These are phyloP conservation scores for Lathyrus aphaca DNA, from an alignment of 306 rosid genomes.

Conservation along the genomic window DNA sequence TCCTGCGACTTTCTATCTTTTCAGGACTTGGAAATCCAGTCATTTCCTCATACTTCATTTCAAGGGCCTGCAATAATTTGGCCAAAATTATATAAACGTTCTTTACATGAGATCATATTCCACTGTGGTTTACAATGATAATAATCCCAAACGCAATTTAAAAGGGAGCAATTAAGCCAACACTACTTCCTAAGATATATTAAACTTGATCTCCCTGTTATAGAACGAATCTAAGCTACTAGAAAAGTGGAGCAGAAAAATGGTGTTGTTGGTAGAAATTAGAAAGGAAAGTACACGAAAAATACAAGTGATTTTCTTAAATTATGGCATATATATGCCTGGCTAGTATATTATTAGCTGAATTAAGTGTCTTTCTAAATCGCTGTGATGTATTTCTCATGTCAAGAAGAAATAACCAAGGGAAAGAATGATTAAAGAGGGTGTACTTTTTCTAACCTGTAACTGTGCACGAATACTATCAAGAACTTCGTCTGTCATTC, in stretches of 20 bases:
- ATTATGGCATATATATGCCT: conserved; percentile 10
- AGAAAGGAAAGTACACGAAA: not conserved
- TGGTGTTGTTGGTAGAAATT: not conserved
- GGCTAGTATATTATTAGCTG: not conserved
- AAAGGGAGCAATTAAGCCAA: not conserved
- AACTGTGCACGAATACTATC: conserved; percentile 60
- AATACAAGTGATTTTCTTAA: conserved; percentile 14
- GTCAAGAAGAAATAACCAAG: not conserved
- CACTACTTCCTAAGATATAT: conserved; percentile 1
- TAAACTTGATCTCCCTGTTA: not conserved
- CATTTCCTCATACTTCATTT: conserved; percentile 66
- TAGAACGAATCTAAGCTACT: not conserved
- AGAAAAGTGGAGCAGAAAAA: not conserved
- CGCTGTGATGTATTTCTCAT: conserved; percentile 11
- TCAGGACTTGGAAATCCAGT: conserved; percentile 83
- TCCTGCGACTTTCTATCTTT: conserved; percentile 59
- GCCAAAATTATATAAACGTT: not conserved
- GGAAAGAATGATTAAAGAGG: conserved; percentile 24
- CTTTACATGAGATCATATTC: conserved; percentile 4
- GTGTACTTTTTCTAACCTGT: conserved; percentile 55
- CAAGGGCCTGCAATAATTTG: conserved; percentile 64
- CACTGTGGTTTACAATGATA: not conserved
- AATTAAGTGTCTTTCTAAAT: not conserved
- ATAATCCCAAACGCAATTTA: not conserved
- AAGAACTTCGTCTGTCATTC: conserved; percentile 86